A percentile compares a stretch with the other conserved stretches of the same genome.
These are phyloP conservation scores for Pyricularia grisea DNA, from an alignment of 2,329 filamentous ascomycete genomes.

Conservation along the genomic window DNA sequence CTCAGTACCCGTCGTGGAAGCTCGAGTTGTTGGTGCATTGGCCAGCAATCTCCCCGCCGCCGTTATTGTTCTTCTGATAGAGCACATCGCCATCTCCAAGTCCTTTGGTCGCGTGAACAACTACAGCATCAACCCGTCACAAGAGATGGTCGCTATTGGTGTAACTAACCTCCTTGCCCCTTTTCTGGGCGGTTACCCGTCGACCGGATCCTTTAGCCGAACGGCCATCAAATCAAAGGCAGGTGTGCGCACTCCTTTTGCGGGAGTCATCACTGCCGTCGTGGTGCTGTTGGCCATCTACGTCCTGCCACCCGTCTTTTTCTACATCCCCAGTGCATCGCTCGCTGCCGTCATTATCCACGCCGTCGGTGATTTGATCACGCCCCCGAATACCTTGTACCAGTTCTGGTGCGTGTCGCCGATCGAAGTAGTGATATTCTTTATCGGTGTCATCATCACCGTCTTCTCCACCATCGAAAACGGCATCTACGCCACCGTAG, in stretches of 20 bases:
- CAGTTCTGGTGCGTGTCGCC: conserved; percentile 94
- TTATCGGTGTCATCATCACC: conserved; percentile 83
- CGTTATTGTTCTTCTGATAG: conserved; percentile 87
- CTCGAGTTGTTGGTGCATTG: conserved; percentile 58
- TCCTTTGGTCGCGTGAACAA: conserved; percentile 98
- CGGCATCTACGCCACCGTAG: conserved; percentile 83
- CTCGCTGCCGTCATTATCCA: conserved; percentile 75
- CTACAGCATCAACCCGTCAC: conserved; percentile 92
- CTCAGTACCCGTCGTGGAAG: conserved; percentile 61
- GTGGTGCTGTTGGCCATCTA: conserved; percentile 73
- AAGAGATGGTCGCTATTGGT: conserved; percentile 92
- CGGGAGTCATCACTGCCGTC: conserved; percentile 67
- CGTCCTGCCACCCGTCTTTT: conserved; percentile 68
- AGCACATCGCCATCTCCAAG: conserved; percentile 97
- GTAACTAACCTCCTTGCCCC: conserved; percentile 84
- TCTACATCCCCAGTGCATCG: conserved; percentile 65
- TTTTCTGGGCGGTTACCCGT: conserved; percentile 86
- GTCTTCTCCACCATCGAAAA: conserved; percentile 84
- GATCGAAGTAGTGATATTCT: conserved; percentile 85
- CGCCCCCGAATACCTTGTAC: conserved; percentile 82
- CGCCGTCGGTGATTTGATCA: conserved; percentile 76
- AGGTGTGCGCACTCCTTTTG: conserved; percentile 69
- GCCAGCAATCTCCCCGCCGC: conserved; percentile 67
- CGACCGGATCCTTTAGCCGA: conserved; percentile 64
- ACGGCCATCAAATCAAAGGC: conserved; percentile 82